Conservation (phyloP, 2,329 filamentous ascomycete genomes). For the Trichoderma pleuroti region DNA sequence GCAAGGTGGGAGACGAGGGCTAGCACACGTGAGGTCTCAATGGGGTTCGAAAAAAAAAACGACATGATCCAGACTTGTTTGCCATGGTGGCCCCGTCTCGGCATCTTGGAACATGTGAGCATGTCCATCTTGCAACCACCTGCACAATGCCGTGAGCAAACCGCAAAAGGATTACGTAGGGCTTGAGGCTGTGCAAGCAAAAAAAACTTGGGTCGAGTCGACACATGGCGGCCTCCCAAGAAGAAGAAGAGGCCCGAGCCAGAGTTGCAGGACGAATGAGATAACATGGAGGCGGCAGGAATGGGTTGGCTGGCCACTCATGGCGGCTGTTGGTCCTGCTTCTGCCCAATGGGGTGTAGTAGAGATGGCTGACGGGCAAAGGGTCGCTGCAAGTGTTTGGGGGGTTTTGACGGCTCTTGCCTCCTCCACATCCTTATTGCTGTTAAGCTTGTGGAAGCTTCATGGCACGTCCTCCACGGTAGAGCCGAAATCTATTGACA, state of each 20-base stretch:
- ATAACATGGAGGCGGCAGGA: background rate
- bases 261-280: background rate
- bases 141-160: background rate
- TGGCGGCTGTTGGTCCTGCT: background rate
- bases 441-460: background rate
- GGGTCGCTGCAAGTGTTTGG: background rate
- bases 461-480: background rate
- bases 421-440: background rate
- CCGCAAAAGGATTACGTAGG: conserved; percentile 1
- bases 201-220: background rate
- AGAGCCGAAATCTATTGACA: background rate
- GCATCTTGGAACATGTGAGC: no score
- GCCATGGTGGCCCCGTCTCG: background rate
- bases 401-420: background rate
- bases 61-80: background rate
- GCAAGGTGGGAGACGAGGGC: background rate
- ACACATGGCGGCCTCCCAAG: background rate
- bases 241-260: background rate
- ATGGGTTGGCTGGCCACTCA: background rate
- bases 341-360: background rate
- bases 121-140: background rate
- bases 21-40: background rate
- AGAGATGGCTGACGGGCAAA: background rate
- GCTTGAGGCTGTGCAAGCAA: conserved; percentile 22
- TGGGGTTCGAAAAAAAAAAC: background rate